Percentiles rank a stretch among this genome's conserved stretches.
Conservation (phyloP, 208 protist genomes). For the Trypanosomatidae sp. region DNA sequence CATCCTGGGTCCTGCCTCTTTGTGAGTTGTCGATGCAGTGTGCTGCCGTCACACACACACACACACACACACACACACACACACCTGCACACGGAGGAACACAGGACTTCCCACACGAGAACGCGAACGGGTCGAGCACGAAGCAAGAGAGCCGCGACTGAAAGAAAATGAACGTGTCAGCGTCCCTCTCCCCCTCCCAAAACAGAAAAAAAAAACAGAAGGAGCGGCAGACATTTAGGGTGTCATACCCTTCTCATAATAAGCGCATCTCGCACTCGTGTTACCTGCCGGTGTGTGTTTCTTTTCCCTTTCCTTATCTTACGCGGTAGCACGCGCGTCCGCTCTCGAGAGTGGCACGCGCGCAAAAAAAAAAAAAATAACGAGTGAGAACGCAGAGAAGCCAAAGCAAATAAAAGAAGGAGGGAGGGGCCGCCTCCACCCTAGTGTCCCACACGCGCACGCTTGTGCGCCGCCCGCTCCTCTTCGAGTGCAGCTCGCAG, state of each 20-base stretch:
- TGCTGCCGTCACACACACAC: not conserved
- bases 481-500: conserved; percentile 53
- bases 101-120: not conserved
- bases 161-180: not conserved
- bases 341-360: not conserved
- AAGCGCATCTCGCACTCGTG: not conserved
- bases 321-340: too few relatives aligned
- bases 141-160: not conserved
- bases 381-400: not conserved
- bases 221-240: too few relatives aligned
- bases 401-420: not conserved
- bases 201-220: not conserved
- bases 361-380: not conserved
- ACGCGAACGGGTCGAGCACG: not conserved
- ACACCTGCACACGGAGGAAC: not conserved
- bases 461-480: conserved; percentile 39
- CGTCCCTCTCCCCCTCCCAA: not conserved
- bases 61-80: not conserved
- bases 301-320: not conserved
- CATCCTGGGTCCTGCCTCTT: not conserved
- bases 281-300: not conserved
- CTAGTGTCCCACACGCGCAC: conserved; percentile 22
- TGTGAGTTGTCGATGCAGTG: not conserved
- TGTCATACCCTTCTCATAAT: too few relatives aligned
- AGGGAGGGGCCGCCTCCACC: not conserved